Conservation (phyloP, 352 stramenopile species). For the Globisporangium iwayamae region DNA sequence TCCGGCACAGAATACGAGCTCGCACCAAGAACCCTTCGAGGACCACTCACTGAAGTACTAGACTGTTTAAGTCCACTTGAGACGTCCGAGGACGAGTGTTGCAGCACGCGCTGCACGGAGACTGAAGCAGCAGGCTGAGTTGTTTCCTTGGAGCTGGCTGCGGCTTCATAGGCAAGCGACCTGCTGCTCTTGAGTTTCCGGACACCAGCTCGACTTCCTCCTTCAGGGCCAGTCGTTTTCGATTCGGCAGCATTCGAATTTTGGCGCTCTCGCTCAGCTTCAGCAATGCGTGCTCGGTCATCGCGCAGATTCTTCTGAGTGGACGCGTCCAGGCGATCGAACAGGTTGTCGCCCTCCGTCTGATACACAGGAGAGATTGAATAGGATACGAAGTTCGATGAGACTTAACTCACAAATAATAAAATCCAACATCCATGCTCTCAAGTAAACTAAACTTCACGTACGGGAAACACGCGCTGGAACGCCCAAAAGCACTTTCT, state of each 20-base stretch:
- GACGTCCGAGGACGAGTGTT: conserved; percentile 10
- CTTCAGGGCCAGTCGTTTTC: background rate
- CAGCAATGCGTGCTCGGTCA: conserved; percentile 30
- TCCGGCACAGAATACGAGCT: conserved; percentile 8
- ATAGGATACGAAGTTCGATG: background rate
- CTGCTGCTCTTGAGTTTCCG: conserved; percentile 17
- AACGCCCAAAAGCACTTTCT: conserved; percentile 81
- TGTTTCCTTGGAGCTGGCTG: background rate
- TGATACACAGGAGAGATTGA: conserved; percentile 13
- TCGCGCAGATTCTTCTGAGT: conserved; percentile 60
- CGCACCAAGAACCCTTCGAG: conserved; percentile 24
- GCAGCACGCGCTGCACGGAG: conserved; percentile 22
- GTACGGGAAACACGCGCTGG: conserved; percentile 60
- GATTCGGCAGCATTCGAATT: background rate
- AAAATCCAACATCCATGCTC: background rate
- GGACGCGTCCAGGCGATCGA: conserved; percentile 57
- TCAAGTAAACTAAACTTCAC: background rate
- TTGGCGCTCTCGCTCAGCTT: background rate
- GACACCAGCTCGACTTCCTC: background rate
- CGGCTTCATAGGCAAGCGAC: conserved; percentile 11
- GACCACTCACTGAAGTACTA: conserved; percentile 13
- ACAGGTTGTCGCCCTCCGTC: conserved; percentile 48
- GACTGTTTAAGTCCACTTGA: background rate
- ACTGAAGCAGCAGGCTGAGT: background rate
- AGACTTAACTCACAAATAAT: background rate